Base-by-base conservation (phyloP, 2,329 filamentous ascomycete species). In the Microsporum canis region DNA sequence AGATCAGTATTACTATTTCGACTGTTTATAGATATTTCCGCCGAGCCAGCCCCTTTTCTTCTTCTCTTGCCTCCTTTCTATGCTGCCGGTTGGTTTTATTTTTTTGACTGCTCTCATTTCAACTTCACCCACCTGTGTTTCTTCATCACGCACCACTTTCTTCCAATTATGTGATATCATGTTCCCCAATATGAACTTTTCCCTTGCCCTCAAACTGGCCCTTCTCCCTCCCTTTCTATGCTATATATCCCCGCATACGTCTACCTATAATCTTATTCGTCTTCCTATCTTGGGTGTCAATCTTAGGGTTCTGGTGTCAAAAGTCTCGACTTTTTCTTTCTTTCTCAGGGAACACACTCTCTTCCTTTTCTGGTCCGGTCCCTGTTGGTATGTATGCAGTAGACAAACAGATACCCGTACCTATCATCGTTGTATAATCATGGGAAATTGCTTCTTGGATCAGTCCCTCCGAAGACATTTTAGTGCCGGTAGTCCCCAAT, bases 401-500 rank as follows among this genome's bases (percentile, higher is more conserved):
- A 27, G 23, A 23, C 17, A 29, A 23, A 10, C 5, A 8, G 27
- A 27, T 47, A 17, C 43, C 10, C n/a, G 23, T 47, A 29, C 17
- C 27, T 47, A 27, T 23, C 23, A 47, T 29, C 23, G 4, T 47
- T 29, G 23, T 47, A 12, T 8, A 47, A 47, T 29, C 6, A 23
- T 23, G 43, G 43, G 23, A 47, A 27, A 5, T 23, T 47, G 5
- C n/a, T 29, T 47, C 43, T 47, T 6, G 14, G 3, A 43, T 43
- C 39, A 43, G 14, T 17, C 17, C 14, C 17, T 7, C 43, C 10
- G 43, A 8, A 29, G 43, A 10, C 29, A 17, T 36, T 63, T 55
- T 5, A 61, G 58, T 23, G 27, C 61, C 34, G 63, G 63, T 60
- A 63, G 43, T 14, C 36, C 63, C 62, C 60, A 63, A 2, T 62